Base-by-base conservation (phyloP, 2,329 filamentous ascomycete genomes). In the Talaromyces atroroseus region DNA sequence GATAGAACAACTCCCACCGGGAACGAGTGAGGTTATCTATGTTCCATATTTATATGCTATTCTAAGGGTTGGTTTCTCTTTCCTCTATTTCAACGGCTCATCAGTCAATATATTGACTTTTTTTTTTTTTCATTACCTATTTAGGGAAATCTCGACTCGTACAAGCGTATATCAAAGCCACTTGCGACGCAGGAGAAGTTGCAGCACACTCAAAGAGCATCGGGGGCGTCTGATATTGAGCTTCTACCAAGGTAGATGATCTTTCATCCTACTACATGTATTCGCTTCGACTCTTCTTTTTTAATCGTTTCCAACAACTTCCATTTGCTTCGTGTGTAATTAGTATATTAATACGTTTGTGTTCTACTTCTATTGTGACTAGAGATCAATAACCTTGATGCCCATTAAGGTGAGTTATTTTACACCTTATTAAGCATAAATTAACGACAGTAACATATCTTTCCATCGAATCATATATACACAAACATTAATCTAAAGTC, bases 1-100 rank as follows among this genome's bases (percentile, higher is more conserved):
- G 53, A 63, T 52, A 49, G 18, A 48, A 8, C 26, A 36, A 23
- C 32, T 58, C 53, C 21, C 54, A 61, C 46, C 59, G 38, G 52
- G 58, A 45, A 18, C 49, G 58, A n/a, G 63, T 57, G 67, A 71
- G 16, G 68, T 71, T 52, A 62, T 71, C 6, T 62, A 67, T 52
- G 63, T 65, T 21, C 62, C 68, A 20, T 69, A 67, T 57, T 47
- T 70, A 1, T 71, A 66, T 64, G 68, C 66, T 21, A n/a, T 69
- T 14, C 14, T 67, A 10, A 69, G 62, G 59, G 66, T 68, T 59
- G 47, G 59, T 54, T 21, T 54, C 24, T 29, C 6, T n/a, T 50
- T 23, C 20, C 46, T 18, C 16, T 18, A 16, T 23, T 54, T 51
- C 18, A 18, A 12, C 36, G 20, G 29, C 1, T 42, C 26, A 23